Base-by-base conservation (phyloP, 306 rosid species). In the Cajanus cajan region DNA sequence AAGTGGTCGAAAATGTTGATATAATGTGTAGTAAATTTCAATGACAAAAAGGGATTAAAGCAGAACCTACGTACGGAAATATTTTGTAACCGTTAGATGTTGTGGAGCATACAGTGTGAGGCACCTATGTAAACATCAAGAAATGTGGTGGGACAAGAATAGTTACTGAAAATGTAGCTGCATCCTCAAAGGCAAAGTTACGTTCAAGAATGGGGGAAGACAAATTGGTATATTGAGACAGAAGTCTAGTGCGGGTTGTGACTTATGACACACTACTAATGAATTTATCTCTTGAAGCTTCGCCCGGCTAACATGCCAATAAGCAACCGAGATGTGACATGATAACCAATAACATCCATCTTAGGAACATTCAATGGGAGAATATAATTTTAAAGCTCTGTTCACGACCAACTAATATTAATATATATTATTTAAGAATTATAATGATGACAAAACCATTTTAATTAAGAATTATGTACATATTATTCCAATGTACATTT, bases 21-120 rank as follows among this genome's bases (percentile, higher is more conserved):
- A 25, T 40, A 31, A 10, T 31, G 13, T 44, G 63, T 19, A 33
- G 77, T 45, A 14, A 58, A 21, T 44, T 21, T 33, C 33, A 57
- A 41, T 69, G 52, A 55, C 37, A 31, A 47, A 24, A 76, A 54
- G 68, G 47, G 64, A 71, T 34, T 47, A 54, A 71, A 68, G 44
- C 21, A 58, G 15, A 5, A 71, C 8, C 55, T n/a, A 47, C 43
- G 36, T n/a, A 47, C 43, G 36, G 39, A 48, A 57, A 48, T 13
- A 24, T 40, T 34, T 62, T 16, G 69, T 68, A 73, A 54, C n/a
- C 52, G 73, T 19, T 62, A 11, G 22, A 39, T 61, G 36, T 8
- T 72, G 76, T 54, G 80, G 80, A 66, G 76, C 76, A 67, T 54
- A 43, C 34, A 55, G 40, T 68, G 50, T 68, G 67, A 47, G 77